Percentiles rank a stretch among this genome's conserved stretches.
These are phyloP conservation scores for Erythrophleum fordii DNA, from an alignment of 306 rosid genomes.

Conservation along the genomic window DNA sequence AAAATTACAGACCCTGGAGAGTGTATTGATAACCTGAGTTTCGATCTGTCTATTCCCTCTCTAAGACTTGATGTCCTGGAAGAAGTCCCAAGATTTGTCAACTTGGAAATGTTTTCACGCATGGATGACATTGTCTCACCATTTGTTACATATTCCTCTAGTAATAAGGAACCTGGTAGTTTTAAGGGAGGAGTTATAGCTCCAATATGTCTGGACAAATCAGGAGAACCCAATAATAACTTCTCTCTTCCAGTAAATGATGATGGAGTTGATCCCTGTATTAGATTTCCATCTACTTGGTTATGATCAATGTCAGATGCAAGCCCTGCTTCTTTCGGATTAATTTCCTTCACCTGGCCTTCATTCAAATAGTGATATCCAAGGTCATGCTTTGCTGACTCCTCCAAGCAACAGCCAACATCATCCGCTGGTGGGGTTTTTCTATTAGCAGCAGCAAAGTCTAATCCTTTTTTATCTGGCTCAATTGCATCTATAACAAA, in stretches of 20 bases:
- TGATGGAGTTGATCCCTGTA: constrained; percentile 38
- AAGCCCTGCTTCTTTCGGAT: constrained; percentile 35
- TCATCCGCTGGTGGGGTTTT: constrained; percentile 38
- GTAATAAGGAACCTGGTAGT: constrained; percentile 35
- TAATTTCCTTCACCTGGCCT: constrained; percentile 41
- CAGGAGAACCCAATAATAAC: constrained; percentile 47
- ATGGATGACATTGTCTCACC: constrained; percentile 45
- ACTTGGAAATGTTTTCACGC: constrained; percentile 59
- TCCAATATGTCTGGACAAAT: constrained; percentile 43
- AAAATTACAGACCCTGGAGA: constrained; percentile 53
- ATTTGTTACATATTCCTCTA: constrained; percentile 37
- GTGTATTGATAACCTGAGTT: constrained; percentile 59
- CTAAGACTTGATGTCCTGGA: constrained; percentile 59
- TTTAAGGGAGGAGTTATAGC: constrained; percentile 51
- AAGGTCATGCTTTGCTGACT: constrained; percentile 32
- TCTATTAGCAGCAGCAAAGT: constrained; percentile 39
- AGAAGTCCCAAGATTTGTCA: constrained; percentile 51
- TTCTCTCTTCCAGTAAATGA: constrained; percentile 40
- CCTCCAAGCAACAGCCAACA: constrained; percentile 46
- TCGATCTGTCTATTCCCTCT: constrained; percentile 64
- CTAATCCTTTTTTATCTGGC: constrained; percentile 31
- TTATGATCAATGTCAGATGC: constrained; percentile 35
- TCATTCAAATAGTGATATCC: constrained; percentile 35
- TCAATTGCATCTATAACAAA: constrained; percentile 37
- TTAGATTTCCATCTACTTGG: constrained; percentile 40